Base-by-base conservation (phyloP, 768 basidiomycete species). In the Ramaria rubella region DNA sequence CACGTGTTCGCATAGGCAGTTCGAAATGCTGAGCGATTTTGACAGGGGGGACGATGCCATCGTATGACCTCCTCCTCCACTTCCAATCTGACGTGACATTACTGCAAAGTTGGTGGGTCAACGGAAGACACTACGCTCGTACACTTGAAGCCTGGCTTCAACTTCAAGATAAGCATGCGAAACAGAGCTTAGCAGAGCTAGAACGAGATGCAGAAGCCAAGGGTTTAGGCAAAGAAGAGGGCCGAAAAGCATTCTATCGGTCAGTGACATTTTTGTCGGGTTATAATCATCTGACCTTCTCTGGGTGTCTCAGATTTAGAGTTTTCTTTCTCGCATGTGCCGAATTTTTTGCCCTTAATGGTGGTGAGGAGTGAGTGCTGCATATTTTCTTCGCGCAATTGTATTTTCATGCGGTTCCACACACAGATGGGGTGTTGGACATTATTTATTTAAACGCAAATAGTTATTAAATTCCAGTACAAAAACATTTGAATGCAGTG, bases 291-390 rank as follows among this genome's bases (percentile, higher is more conserved):
- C 11, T 15, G 5, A 36, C 3, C 12, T 34, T 12, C 15, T 4
- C 21, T n/a, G 44, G n/a, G n/a, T 34, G 38, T 12, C 27, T 4
- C 57, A 81, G 82, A 59, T 86, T 85, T 66, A 73, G 85, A 15
- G 82, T 86, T 11, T 87, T 87, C 67, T 87, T 83, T 64, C 76
- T 87, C 67, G 82, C 85, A 9, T 85, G 83, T 61, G 81, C 82
- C 1, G 86, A 87, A 64, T 72, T 87, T 49, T 89, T 87, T 65
- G 79, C 71, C 12, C 70, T 82, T 67, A 75, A 85, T 61, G 65
- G 66, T 3, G 85, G 86, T 11, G 74, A 86, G 66, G 78, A 81
- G 76, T 87, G 70, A 71, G 85, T 30, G n/a, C 64, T 73, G 27
- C 62, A 29, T 67, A 58, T 58, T 33, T 52, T 65, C 14, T 58